Evolutionary conservation across 768 basidiomycete species (phyloP).

Genomic region (Agrocybe pediades): DNA sequence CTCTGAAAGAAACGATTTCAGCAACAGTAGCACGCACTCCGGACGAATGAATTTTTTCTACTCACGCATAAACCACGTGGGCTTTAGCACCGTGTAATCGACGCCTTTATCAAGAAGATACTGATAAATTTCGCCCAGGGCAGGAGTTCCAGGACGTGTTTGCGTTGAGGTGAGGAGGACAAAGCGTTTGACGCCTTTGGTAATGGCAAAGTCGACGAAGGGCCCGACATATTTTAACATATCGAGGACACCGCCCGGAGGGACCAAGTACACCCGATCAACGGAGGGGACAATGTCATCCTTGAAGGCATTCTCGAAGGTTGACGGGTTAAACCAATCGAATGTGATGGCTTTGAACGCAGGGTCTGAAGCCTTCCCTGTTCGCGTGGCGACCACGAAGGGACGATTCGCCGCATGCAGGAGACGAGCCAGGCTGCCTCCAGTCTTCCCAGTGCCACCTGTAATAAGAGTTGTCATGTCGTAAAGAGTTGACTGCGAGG

Average conservation of each 20-base stretch:
- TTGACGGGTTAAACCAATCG: conserved; percentile 17
- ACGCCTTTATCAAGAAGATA: conserved; percentile 23
- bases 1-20: conserved; percentile 19
- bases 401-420: conserved; percentile 22
- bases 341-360: conserved; percentile 28
- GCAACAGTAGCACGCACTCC: background rate
- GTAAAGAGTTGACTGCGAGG: background rate
- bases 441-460: conserved; percentile 32
- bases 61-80: conserved; percentile 34
- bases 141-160: conserved; percentile 12
- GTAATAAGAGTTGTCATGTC: conserved; percentile 33
- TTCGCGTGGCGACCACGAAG: conserved; percentile 26
- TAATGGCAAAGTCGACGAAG: conserved; percentile 29
- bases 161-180: conserved; percentile 25
- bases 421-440: conserved; percentile 23
- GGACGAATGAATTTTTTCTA: background rate
- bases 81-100: conserved; percentile 27
- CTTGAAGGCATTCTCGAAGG: conserved; percentile 2
- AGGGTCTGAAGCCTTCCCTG: conserved; percentile 17
- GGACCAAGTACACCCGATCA: background rate
- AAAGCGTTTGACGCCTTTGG: conserved; percentile 29
- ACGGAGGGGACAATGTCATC: background rate
- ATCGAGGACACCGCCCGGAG: background rate
- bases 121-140: conserved; percentile 23
- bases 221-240: conserved; percentile 16